A percentile compares a stretch with the other conserved stretches of the same genome.
These are phyloP conservation scores for Penicillium pulvis DNA, from an alignment of 495 filamentous ascomycete genomes.

Conservation along the genomic window DNA sequence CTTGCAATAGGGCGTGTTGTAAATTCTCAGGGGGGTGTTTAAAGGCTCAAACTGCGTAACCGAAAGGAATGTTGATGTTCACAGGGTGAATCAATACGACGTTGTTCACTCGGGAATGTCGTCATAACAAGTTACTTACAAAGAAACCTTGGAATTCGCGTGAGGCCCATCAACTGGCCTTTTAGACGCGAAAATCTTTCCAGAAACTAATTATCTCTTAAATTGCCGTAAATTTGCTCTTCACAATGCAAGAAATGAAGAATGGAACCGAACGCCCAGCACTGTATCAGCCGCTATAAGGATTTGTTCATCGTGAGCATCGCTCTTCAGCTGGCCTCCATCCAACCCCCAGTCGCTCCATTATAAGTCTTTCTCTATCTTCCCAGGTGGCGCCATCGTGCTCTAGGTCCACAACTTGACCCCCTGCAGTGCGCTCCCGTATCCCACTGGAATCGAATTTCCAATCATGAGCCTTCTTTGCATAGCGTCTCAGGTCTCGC, in stretches of 20 bases:
- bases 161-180: too few relatives aligned
- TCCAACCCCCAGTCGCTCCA: conserved; percentile 74
- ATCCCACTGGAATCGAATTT: conserved; percentile 94
- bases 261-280: too few relatives aligned
- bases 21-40: background rate
- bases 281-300: too few relatives aligned
- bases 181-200: too few relatives aligned
- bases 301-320: conserved; percentile 61
- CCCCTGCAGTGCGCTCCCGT: conserved; percentile 62
- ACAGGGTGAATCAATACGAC: background rate
- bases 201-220: too few relatives aligned
- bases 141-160: background rate
- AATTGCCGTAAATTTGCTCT: too few relatives aligned
- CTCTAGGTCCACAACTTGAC: conserved; percentile 67
- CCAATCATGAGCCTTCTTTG: conserved; percentile 69
- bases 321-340: conserved; percentile 74
- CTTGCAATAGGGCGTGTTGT: background rate
- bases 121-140: background rate
- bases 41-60: background rate
- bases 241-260: too few relatives aligned
- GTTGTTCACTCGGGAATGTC: background rate
- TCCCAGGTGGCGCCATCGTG: conserved; percentile 56
- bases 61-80: background rate
- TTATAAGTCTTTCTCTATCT: conserved; percentile 77
- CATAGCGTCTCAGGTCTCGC: conserved; percentile 79